These are phyloP conservation scores for Ceratobasidium sp. DNA, from an alignment of 1,284 basidiomycete species.

Conservation along the genomic window DNA sequence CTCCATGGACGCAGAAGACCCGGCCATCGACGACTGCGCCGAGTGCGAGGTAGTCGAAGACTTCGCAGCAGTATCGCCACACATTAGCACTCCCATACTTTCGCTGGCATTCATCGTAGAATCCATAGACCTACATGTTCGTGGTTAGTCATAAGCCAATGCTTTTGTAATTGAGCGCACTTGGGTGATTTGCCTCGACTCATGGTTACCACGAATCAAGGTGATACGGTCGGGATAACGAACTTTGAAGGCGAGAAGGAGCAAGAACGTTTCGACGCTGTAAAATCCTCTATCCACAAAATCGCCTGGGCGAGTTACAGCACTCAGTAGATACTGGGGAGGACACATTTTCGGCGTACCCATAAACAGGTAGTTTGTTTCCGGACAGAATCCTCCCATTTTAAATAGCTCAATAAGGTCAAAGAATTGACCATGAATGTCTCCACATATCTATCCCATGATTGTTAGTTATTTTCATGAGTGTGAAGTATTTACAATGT, in stretches of 20 bases:
- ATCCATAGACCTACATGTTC: conserved; percentile 85
- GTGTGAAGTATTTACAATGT: background rate
- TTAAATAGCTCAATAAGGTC: conserved; percentile 98
- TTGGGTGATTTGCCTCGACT: conserved; percentile 98
- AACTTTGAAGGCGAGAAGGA: conserved; percentile 95
- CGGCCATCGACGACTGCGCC: conserved; percentile 96
- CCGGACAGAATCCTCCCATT: conserved; percentile 94
- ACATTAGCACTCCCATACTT: conserved; percentile 97
- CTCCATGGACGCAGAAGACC: conserved; percentile 94
- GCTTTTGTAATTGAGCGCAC: conserved; percentile 23
- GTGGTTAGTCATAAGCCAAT: background rate
- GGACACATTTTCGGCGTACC: conserved; percentile 67
- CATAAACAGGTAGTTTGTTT: conserved; percentile 99
- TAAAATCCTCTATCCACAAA: conserved; percentile 98
- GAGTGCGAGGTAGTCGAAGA: conserved; percentile 96
- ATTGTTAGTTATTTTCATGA: conserved; percentile 6
- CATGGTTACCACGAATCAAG: conserved; percentile 97
- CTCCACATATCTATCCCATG: conserved; percentile 88
- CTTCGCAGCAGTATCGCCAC: conserved; percentile 98
- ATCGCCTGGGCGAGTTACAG: conserved; percentile 71
- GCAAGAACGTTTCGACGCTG: conserved; percentile 96
- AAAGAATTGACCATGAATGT: conserved; percentile 99
- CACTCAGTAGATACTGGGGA: conserved; percentile 1
- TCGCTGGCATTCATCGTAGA: conserved; percentile 98
- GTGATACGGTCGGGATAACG: conserved; percentile 98